Evolutionary conservation across 2,329 filamentous ascomycete species (phyloP).

Genomic region (Leptographium flavum): DNA sequence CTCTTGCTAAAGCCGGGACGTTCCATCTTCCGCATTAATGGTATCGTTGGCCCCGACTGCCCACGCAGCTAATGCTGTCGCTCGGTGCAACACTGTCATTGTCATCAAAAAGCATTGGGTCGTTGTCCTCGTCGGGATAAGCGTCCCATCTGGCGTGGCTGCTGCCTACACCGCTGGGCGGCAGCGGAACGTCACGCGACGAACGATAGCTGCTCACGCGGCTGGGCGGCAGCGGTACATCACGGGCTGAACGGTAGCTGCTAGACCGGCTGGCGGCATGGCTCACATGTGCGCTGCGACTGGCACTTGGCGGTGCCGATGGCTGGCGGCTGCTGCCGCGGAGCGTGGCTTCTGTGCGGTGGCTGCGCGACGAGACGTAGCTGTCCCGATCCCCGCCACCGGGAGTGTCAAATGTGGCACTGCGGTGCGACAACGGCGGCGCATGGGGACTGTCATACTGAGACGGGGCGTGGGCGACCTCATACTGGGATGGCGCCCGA

Average conservation of each 20-base stretch:
- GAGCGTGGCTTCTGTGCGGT: constrained; percentile 21
- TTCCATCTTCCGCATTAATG: too few relatives aligned
- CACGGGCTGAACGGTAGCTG: constrained; percentile 16
- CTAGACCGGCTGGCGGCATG: constrained; percentile 9
- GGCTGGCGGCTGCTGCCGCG: constrained; percentile 11
- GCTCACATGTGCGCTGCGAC: constrained; percentile 4
- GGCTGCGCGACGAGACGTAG: constrained; percentile 29
- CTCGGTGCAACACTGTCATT: constrained; percentile 40
- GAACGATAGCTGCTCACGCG: constrained; percentile 11
- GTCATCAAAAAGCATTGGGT: constrained; percentile 21
- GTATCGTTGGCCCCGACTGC: constrained; percentile 22
- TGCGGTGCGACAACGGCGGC: constrained; percentile 12
- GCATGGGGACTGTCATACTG: constrained; percentile 3
- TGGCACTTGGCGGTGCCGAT: constrained; percentile 4
- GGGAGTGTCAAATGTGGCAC: constrained; percentile 7
- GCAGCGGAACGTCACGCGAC: constrained; percentile 23
- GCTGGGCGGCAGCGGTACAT: constrained; percentile 22
- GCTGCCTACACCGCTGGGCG: constrained; percentile 20
- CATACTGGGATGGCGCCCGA: background rate
- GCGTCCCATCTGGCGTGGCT: constrained; percentile 2
- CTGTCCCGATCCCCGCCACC: constrained; percentile 22
- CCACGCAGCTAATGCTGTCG: constrained; percentile 50
- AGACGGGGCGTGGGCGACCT: background rate
- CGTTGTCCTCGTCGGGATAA: constrained; percentile 3
- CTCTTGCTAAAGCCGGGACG: too few relatives aligned